Evolutionary conservation across 257 asterid genomes (phyloP).

Genomic region (Solanum ahanhuiri): DNA sequence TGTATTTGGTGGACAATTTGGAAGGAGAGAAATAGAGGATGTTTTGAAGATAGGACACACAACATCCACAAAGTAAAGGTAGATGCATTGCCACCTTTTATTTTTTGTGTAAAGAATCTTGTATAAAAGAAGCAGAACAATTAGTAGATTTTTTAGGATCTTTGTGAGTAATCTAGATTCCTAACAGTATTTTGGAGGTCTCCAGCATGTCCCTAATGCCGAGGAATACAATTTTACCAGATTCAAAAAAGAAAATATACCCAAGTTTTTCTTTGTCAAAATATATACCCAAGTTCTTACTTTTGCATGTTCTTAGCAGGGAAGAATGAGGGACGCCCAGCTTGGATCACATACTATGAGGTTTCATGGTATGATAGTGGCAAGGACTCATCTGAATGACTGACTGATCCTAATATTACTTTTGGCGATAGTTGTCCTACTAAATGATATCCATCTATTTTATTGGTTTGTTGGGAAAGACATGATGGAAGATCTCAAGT

Average conservation of each 20-base stretch:
- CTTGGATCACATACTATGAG: slow-evolving; percentile 45
- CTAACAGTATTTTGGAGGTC: background rate
- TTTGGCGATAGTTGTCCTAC: slow-evolving; percentile 17
- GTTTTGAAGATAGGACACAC: background rate
- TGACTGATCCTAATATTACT: slow-evolving; percentile 68
- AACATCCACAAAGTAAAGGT: background rate
- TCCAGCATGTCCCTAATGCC: background rate
- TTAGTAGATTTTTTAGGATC: background rate
- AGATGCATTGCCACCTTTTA: background rate
- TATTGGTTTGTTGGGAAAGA: slow-evolving; percentile 77
- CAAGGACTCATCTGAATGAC: slow-evolving; percentile 61
- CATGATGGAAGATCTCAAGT: slow-evolving; percentile 73
- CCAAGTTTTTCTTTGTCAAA: background rate
- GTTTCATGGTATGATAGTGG: slow-evolving; percentile 63
- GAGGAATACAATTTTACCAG: background rate
- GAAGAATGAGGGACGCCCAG: slow-evolving; percentile 42
- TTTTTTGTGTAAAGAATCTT: too few species aligned
- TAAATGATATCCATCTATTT: slow-evolving; percentile 52
- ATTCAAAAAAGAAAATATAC: background rate
- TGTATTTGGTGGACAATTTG: background rate
- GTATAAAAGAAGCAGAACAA: background rate
- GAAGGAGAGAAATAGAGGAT: background rate
- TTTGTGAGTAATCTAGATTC: background rate
- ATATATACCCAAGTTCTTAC: background rate
- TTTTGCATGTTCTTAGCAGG: slow-evolving; percentile 23